Evolutionary conservation across 768 basidiomycete genomes (phyloP), one percentile per base, ranked within the genome.

Genomic region (Chalciporus chontae): DNA sequence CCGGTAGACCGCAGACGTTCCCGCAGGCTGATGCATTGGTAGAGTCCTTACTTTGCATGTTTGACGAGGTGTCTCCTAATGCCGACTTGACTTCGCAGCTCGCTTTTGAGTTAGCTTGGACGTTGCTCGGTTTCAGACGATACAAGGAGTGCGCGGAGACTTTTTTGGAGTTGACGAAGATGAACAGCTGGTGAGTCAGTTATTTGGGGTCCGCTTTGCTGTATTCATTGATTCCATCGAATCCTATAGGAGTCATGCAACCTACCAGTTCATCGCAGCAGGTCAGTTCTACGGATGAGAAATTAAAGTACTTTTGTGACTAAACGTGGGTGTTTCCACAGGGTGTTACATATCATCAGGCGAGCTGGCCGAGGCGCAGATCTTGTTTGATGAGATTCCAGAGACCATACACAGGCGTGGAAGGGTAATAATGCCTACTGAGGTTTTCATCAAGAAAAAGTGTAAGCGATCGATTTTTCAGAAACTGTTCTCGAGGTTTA

Each of bases 81-180:
- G 1, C 13, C 45, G 17, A 0, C 27, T 43, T 15, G n/a, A 14
- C 38, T 15, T 23, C n/a, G 13, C 50, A 87, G 84, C 73, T 90
- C 7, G 73, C 79, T 13, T 90, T 88, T 54, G 89, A 91, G 64
- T 74, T 91, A 4, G 87, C 85, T 0, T 90, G 89, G 88, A 83
- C 81, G 14, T 65, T 87, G 1, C 73, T 90, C 3, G 74, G 80
- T 1, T 76, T 85, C 50, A 67, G 83, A 46, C 71, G 76, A 50
- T 88, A 90, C 47, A 68, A 76, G 53, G 85, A 90, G 53, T 76
- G 84, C 1, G 86, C 85, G 2, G 78, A 85, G 41, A 72, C 74
- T 49, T 89, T 90, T 57, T 56, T 88, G 38, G 73, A 69, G 48
- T 70, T 90, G 54, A 83, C 80, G 5, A 76, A 80, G 53, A 58